Evolutionary conservation across 1,284 basidiomycete genomes (phyloP), one percentile per base, ranked within the genome.

Genomic region (Agroathelia rolfsii): DNA sequence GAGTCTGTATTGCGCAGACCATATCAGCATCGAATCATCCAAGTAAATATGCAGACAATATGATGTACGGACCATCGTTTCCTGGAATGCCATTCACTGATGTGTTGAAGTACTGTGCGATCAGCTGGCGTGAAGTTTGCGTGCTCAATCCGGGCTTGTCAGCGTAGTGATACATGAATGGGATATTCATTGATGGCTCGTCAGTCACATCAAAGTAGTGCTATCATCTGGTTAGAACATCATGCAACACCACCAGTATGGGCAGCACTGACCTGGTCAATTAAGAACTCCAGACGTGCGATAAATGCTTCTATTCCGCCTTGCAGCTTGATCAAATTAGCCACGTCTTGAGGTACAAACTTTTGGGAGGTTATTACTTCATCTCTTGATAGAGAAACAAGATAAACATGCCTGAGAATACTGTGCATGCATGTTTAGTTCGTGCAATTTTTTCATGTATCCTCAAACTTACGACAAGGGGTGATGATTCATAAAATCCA

Each of bases 131-230:
- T n/a, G 70, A 64, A 6, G 64, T 52, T 39, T 70, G 66, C 1
- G 69, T 72, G 46, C 71, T 76, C 13, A 67, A 47, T 0, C 70
- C 73, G 0, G 73, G 73, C 3, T 54, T 49, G 44, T 72, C 64
- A 2, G 66, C 73, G 44, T 76, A 76, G 49, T 76, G 73, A 46
- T 74, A 76, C 72, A 76, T 74, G 53, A 66, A 73, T 0, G 72
- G 71, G 41, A 73, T 74, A 39, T 73, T 68, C 39, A 72, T 66
- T 3, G 72, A 75, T 2, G 74, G 74, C 44, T 77, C 74, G 44
- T 77, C 62, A 11, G 70, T 72, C 3, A 59, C 53, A 36, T 71
- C 67, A 41, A 72, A 72, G 46, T 70, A 70, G 24, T 53, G 50
- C 62, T 74, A 37, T 24, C 12, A 22, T 12, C 21, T n/a, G n/a